Base-by-base conservation (phyloP, 176 grass and related monocot species). In the Chrysopogon serrulatus region DNA sequence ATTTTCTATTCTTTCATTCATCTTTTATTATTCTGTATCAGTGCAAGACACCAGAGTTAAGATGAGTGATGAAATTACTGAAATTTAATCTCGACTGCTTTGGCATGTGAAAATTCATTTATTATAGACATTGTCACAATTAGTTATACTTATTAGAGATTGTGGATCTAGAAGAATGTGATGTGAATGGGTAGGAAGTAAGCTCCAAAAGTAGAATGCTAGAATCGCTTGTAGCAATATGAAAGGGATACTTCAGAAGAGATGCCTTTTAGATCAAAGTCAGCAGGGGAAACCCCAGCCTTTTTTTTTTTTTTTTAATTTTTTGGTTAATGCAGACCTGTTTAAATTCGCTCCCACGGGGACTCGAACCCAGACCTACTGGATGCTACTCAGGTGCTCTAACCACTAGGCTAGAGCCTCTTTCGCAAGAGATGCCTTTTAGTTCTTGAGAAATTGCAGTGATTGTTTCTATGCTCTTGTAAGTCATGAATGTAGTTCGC, bases 1-100 rank as follows among this genome's bases (percentile, higher is more conserved):
- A 18, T 80, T 80, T 34, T 28, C n/a, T 74, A 32, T 67, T 42
- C 14, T 65, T 49, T 66, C 44, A 54, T 49, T 66, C 44, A 54
- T n/a, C 23, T 80, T 21, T 27, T 71, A 47, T 28, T 61, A 24
- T 56, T 39, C 45, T 53, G 32, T 36, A 65, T 51, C 4, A 61
- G 35, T 65, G 30, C 39, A 24, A 63, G 40, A 44, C 53, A 68
- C 76, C 36, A 76, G 33, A 85, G 60, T 19, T 63, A 85, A 76
- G 32, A 65, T 82, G 33, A 26, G 42, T 71, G 42, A 47, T 82
- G 17, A 64, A 62, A 76, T 81, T 35, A 36, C 31, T 6, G 1
- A 64, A 37, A 10, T 34, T 78, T 34, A 88, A 48, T 1, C 41
- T 40, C 65, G 17, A 75, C 53, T 82, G 40, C 10, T 21, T 53